These are phyloP conservation scores for Thalia dealbata DNA, from an alignment of 176 grass and related monocot species.

Conservation along the genomic window DNA sequence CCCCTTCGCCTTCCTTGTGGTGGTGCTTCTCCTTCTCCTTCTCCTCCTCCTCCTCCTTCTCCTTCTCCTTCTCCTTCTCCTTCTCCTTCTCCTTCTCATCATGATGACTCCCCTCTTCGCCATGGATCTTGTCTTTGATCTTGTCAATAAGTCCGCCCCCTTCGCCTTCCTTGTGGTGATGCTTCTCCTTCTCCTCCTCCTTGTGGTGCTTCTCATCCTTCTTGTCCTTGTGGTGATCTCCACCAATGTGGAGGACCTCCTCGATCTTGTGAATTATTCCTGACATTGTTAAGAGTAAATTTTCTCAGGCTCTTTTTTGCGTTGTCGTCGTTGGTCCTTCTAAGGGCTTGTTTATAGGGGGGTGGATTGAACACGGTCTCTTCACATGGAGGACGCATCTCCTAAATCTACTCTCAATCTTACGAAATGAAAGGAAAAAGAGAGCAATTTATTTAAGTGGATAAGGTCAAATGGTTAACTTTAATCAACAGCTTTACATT, in stretches of 20 bases:
- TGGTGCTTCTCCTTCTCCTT: constrained; percentile 47
- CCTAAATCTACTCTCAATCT: not conserved
- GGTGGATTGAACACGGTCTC: not conserved
- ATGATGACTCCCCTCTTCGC: constrained; percentile 31
- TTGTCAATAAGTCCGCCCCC: constrained; percentile 55
- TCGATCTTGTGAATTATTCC: constrained; percentile 87
- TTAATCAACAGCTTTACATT: no score
- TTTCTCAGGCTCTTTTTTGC: constrained; percentile 1
- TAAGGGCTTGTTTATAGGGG: constrained; percentile 39
- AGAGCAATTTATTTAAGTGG: not conserved
- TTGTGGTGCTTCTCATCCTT: constrained; percentile 48
- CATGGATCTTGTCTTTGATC: constrained; percentile 87
- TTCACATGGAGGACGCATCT: not conserved
- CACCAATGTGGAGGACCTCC: constrained; percentile 79
- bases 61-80: no score
- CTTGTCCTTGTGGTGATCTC: constrained; percentile 48
- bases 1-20: constrained; percentile 36
- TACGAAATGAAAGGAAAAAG: not conserved
- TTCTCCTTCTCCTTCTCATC: constrained; percentile 35
- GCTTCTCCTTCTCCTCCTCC: constrained; percentile 41
- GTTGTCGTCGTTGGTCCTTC: not conserved
- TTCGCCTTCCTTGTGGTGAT: constrained; percentile 38
- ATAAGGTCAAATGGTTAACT: not conserved
- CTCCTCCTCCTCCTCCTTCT: constrained; percentile 37
- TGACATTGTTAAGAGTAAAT: constrained; percentile 32